phyloP scores from a whole-genome alignment of 805 yeast species.

The Pichia gijzeniarum region DNA sequence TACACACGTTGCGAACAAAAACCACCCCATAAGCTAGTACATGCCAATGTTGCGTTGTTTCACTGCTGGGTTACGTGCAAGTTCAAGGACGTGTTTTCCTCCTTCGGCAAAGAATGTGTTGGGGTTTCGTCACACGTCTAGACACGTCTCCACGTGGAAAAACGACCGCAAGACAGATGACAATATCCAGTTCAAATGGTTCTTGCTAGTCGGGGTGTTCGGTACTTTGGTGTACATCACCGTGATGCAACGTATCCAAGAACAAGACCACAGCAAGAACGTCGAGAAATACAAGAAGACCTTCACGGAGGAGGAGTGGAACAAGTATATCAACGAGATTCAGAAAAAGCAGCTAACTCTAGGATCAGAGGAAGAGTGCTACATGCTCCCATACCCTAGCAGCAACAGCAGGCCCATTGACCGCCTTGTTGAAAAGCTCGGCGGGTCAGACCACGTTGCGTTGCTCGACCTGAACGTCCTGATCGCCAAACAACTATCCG shows the following conservation, averaged over 20 bases:
- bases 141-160: constrained; percentile 6
- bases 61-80: too few species aligned
- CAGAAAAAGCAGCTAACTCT: constrained; percentile 28
- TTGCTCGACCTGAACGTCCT: constrained; percentile 47
- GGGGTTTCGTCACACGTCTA: too few species aligned
- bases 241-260: constrained; percentile 27
- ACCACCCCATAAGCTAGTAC: too few species aligned
- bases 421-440: constrained; percentile 14
- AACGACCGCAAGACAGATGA: constrained; percentile 13
- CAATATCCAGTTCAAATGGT: constrained; percentile 16
- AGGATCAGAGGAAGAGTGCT: constrained; percentile 23
- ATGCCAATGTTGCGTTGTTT: too few species aligned
- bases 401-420: constrained; percentile 12
- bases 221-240: constrained; percentile 38
- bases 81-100: too few species aligned
- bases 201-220: constrained; percentile 34
- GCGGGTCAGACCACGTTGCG: constrained; percentile 24
- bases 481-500: constrained; percentile 37
- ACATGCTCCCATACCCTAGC: constrained; percentile 25
- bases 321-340: constrained; percentile 30
- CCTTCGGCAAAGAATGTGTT: too few species aligned
- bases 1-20: too few species aligned
- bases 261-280: constrained; percentile 27
- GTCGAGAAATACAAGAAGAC: constrained; percentile 32
- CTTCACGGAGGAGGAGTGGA: constrained; percentile 45